Evolutionary conservation across 139 green algal species (phyloP).

Genomic region (Chlamydomonas schloesseri): DNA sequence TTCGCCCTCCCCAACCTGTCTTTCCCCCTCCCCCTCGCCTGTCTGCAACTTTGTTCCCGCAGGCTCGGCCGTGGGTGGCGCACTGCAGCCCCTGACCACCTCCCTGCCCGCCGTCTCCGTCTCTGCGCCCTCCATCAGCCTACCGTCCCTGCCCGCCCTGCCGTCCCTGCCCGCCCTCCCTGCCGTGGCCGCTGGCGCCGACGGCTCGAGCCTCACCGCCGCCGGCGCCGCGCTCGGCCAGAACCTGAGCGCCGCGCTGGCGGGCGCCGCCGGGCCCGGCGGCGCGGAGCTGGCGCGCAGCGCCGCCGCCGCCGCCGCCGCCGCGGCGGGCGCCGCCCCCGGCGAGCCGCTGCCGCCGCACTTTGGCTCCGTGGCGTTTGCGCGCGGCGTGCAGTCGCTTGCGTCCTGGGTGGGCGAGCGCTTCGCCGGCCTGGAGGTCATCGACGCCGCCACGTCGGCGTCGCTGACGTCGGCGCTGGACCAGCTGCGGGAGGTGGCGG

Average conservation of each 20-base stretch:
- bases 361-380: neutral
- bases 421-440: neutral
- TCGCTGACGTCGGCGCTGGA: constrained; percentile 18
- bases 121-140: neutral
- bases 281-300: neutral
- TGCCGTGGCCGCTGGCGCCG: no score
- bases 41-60: neutral
- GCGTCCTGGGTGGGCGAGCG: neutral
- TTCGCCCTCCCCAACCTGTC: no score
- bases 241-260: no score
- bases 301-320: neutral
- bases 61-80: no score
- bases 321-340: neutral
- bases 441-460: neutral
- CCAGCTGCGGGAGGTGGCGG: constrained; percentile 19
- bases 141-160: neutral
- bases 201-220: no score
- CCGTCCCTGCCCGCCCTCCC: neutral
- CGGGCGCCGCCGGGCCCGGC: neutral
- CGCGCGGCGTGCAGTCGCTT: neutral
- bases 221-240: no score
- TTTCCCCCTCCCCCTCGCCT: no score
- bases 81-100: no score
- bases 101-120: neutral
- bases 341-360: neutral